Conservation (phyloP, 2,329 filamentous ascomycete species). For the Sodiomyces alkalinus region DNA sequence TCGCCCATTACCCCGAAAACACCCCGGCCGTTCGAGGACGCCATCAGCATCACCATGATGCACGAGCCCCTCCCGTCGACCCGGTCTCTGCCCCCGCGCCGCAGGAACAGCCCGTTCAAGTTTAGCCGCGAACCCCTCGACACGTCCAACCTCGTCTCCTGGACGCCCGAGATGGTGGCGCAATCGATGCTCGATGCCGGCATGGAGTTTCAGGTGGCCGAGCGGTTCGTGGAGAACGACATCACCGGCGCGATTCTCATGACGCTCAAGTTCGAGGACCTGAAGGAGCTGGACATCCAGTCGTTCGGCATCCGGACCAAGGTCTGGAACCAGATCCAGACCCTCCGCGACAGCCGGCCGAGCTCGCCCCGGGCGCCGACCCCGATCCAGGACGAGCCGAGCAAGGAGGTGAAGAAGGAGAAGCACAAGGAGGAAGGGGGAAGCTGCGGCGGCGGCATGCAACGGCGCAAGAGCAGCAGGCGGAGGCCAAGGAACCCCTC, state of each 20-base stretch:
- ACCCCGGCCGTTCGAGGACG: conserved; percentile 16
- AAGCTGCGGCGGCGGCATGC: conserved; percentile 16
- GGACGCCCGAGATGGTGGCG: conserved; percentile 64
- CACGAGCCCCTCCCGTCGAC: conserved; percentile 7
- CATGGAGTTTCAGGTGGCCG: conserved; percentile 60
- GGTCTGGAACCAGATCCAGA: conserved; percentile 66
- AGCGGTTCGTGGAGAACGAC: conserved; percentile 82
- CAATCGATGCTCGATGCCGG: conserved; percentile 77
- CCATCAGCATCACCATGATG: conserved; percentile 5
- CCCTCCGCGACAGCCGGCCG: conserved; percentile 42
- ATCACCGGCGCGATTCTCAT: conserved; percentile 79
- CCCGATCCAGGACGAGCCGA: conserved; percentile 44
- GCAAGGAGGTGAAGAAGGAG: conserved; percentile 31
- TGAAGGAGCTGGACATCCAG: conserved; percentile 65
- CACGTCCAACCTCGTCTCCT: conserved; percentile 42
- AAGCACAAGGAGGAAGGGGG: conserved; percentile 21
- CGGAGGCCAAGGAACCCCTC: conserved; percentile 22
- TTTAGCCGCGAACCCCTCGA: conserved; percentile 44
- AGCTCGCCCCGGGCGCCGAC: conserved; percentile 38
- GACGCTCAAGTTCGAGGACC: conserved; percentile 80
- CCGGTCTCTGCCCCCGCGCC: conserved; percentile 6
- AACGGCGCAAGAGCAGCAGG: conserved; percentile 23
- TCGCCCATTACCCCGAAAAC: conserved; percentile 60
- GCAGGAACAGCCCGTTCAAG: conserved; percentile 36
- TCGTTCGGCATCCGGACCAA: conserved; percentile 71